Evolutionary conservation across 139 green algal species (phyloP).

Genomic region (Picocystis salinarum): DNA sequence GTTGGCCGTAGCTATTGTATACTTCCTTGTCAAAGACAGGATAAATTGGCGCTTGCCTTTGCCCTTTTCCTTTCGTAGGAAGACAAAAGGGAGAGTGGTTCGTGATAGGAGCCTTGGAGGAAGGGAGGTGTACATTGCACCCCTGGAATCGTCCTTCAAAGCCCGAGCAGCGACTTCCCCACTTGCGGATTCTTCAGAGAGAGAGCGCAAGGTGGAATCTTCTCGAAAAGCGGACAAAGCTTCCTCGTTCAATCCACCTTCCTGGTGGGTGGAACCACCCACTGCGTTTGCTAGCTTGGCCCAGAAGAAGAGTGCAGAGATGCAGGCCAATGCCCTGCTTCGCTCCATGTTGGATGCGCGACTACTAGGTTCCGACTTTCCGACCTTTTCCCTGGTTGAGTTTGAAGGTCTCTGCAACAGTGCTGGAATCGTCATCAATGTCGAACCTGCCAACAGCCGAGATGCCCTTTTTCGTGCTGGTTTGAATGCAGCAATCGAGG

Average conservation of each 20-base stretch:
- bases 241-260: no score
- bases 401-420: constrained; percentile 18
- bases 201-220: no score
- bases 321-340: constrained; percentile 12
- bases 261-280: constrained; percentile 13
- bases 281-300: no score
- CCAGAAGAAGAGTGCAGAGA: constrained; percentile 10
- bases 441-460: constrained; percentile 13
- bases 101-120: constrained; percentile 21
- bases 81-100: constrained; percentile 24
- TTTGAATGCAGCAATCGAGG: constrained; percentile 11
- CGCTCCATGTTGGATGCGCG: constrained; percentile 20
- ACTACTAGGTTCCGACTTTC: constrained; percentile 22
- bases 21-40: no score
- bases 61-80: no score
- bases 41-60: no score
- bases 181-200: no score
- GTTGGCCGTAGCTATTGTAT: no score
- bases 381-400: constrained; percentile 11
- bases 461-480: constrained; percentile 22
- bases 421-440: constrained; percentile 9
- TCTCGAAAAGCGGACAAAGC: no score
- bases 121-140: constrained; percentile 11
- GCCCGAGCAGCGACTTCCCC: no score
- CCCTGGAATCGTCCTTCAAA: no score